Percentiles rank a stretch among this genome's conserved stretches.
Conservation (phyloP, 2,329 filamentous ascomycete genomes). For the Aspergillus sp. region DNA sequence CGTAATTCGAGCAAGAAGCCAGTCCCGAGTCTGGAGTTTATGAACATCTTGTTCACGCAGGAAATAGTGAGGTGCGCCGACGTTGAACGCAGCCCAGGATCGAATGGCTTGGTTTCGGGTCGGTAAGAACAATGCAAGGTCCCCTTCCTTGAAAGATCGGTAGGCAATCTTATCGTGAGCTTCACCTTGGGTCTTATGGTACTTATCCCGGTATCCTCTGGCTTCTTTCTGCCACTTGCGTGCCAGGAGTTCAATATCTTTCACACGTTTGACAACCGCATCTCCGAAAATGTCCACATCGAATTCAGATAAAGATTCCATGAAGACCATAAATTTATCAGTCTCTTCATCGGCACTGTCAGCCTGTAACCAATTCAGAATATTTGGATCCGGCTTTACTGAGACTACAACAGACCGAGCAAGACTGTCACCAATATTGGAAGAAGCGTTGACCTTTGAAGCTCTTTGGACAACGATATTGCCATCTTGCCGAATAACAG, state of each 20-base stretch:
- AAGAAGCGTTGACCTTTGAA: slow-evolving; percentile 47
- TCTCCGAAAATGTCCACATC: slow-evolving; percentile 82
- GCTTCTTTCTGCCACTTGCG: slow-evolving; percentile 91
- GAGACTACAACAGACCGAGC: slow-evolving; percentile 31
- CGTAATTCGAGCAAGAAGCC: slow-evolving; percentile 91
- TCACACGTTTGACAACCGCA: slow-evolving; percentile 79
- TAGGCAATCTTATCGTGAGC: slow-evolving; percentile 95
- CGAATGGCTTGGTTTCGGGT: slow-evolving; percentile 91
- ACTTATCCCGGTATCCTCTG: slow-evolving; percentile 79
- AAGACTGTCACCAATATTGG: slow-evolving; percentile 30
- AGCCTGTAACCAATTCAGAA: slow-evolving; percentile 78
- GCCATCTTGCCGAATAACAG: slow-evolving; percentile 67
- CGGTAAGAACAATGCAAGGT: slow-evolving; percentile 87
- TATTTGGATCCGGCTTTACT: slow-evolving; percentile 58
- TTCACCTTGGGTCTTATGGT: slow-evolving; percentile 74
- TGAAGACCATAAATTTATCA: slow-evolving; percentile 68
- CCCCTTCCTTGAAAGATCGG: slow-evolving; percentile 91
- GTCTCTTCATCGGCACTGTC: slow-evolving; percentile 62
- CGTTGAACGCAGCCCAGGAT: slow-evolving; percentile 97
- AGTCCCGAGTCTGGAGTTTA: slow-evolving; percentile 77
- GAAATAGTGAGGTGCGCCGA: slow-evolving; percentile 96
- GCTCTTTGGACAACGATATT: slow-evolving; percentile 71
- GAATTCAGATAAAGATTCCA: slow-evolving; percentile 70
- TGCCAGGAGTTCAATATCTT: slow-evolving; percentile 87
- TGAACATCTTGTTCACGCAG: slow-evolving; percentile 88